Percentiles rank a stretch among this genome's conserved stretches.
phyloP scores from a whole-genome alignment of 257 asterid genomes.

The Pogostemon cablin region DNA sequence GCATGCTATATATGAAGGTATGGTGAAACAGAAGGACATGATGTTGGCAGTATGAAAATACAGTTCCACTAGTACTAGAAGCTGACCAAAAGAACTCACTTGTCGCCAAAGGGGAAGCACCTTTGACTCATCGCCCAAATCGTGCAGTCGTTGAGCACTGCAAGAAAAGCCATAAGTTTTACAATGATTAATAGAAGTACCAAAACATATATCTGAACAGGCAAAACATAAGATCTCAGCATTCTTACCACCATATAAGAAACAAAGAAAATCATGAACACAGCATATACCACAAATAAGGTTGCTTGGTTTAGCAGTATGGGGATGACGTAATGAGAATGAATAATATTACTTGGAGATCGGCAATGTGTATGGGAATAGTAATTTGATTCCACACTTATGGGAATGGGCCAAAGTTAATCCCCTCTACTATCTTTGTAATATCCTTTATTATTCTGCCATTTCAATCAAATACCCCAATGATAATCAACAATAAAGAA shows the following conservation, averaged over 20 bases:
- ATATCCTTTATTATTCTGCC: too few species aligned
- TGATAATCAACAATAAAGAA: not conserved
- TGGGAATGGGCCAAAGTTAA: too few species aligned
- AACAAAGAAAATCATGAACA: slow-evolving; percentile 4
- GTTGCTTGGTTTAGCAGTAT: too few species aligned
- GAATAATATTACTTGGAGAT: too few species aligned
- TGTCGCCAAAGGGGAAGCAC: slow-evolving; percentile 99
- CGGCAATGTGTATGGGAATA: too few species aligned
- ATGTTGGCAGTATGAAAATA: slow-evolving; percentile 19
- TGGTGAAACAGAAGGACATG: slow-evolving; percentile 20
- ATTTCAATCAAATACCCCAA: too few species aligned
- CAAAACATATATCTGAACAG: slow-evolving; percentile 21
- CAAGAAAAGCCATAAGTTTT: slow-evolving; percentile 35
- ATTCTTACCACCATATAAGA: slow-evolving; percentile 24
- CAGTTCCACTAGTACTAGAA: slow-evolving; percentile 21
- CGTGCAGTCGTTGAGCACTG: slow-evolving; percentile 92
- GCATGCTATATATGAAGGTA: slow-evolving; percentile 11
- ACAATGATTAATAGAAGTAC: slow-evolving; percentile 25
- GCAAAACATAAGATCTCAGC: slow-evolving; percentile 17
- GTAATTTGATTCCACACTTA: too few species aligned
- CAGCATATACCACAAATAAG: slow-evolving; percentile 2
- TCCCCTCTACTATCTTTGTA: too few species aligned
- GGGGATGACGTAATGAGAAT: too few species aligned
- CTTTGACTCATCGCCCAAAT: slow-evolving; percentile 92
- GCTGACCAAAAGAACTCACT: slow-evolving; percentile 52